Percentiles rank a stretch among this genome's conserved stretches.
Evolutionary conservation across 2,329 filamentous ascomycete genomes (phyloP).

Genomic region (Fusarium coicis): DNA sequence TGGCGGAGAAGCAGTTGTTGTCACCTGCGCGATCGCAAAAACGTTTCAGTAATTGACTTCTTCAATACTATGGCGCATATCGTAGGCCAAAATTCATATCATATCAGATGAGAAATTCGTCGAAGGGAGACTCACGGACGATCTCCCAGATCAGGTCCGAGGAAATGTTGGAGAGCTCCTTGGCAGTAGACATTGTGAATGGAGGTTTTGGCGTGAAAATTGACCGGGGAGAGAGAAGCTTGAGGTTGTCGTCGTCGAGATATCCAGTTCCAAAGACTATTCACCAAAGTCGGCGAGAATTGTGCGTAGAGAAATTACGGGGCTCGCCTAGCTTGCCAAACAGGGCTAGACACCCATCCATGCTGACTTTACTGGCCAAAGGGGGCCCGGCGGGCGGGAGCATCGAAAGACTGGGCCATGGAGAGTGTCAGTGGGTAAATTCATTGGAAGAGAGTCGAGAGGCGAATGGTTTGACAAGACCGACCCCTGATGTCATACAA

Average conservation of each 20-base stretch:
- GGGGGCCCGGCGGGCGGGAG: neutral
- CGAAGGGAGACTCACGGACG: slow-evolving; percentile 79
- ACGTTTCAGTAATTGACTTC: slow-evolving; percentile 38
- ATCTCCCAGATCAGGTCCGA: slow-evolving; percentile 94
- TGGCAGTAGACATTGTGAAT: slow-evolving; percentile 66
- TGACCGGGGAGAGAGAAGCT: slow-evolving; percentile 39
- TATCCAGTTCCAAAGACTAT: slow-evolving; percentile 33
- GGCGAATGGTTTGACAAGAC: slow-evolving; percentile 6
- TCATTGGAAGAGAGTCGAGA: slow-evolving; percentile 6
- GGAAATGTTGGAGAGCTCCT: slow-evolving; percentile 77
- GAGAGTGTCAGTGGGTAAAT: neutral
- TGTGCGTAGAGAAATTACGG: slow-evolving; percentile 52
- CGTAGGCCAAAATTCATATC: slow-evolving; percentile 1
- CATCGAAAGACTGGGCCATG: neutral
- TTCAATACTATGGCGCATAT: slow-evolving; percentile 23
- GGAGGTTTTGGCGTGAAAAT: slow-evolving; percentile 45
- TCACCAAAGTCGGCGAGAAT: slow-evolving; percentile 39
- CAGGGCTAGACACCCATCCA: slow-evolving; percentile 40
- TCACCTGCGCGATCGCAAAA: slow-evolving; percentile 66
- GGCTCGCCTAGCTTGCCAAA: slow-evolving; percentile 48
- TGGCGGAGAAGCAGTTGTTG: slow-evolving; percentile 92
- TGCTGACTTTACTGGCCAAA: neutral
- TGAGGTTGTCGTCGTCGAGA: slow-evolving; percentile 46
- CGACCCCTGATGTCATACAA: slow-evolving; percentile 19
- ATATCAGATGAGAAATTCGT: slow-evolving; percentile 9